Evolutionary conservation across 495 filamentous ascomycete species (phyloP), one percentile per base, ranked within the genome.

Genomic region (Pseudotulostoma volvatum): DNA sequence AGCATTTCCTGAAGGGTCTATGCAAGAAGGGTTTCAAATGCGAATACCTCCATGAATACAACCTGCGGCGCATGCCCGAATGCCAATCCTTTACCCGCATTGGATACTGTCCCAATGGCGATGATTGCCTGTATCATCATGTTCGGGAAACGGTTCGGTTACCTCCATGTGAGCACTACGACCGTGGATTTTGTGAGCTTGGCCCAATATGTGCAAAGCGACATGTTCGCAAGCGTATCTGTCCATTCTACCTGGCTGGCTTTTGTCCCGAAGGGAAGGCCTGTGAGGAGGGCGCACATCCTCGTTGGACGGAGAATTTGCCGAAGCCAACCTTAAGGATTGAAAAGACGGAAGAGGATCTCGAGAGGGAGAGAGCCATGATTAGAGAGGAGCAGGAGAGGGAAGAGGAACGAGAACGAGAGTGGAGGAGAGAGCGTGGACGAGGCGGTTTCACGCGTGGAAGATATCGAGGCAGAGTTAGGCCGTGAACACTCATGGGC

Each of bases 41-140:
- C 72, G 90, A 95, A 62, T 97, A 93, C 53, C 67, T 94, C 41
- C 90, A 97, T 64, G 88, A 94, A 63, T 97, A 92, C 69, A 95
- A 97, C 67, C 73, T 97, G 47, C 79, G 90, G 35, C 83, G 86
- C 60, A 92, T 93, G 88, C 84, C 87, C 34, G 90, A 95, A 61
- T 97, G 90, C 64, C 90, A 85, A 52, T 85, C 84, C 50, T 90
- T 84, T 48, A 74, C 81, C 11, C 77, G 84, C 42, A 82, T 85
- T 52, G 84, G 81, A 40, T 93, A 88, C 60, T 97, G 90, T 60
- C 79, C 78, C 49, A 93, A 93, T 58, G 86, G 87, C 47, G 88
- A 95, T 58, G 90, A 95, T 61, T 97, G 90, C 51, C 70, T 95
- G 4, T 97, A 95, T 52, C 74, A 94, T 18, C 90, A 97, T 60